Base-by-base conservation (phyloP, 2,329 filamentous ascomycete genomes). In the Fusarium nurragi region DNA sequence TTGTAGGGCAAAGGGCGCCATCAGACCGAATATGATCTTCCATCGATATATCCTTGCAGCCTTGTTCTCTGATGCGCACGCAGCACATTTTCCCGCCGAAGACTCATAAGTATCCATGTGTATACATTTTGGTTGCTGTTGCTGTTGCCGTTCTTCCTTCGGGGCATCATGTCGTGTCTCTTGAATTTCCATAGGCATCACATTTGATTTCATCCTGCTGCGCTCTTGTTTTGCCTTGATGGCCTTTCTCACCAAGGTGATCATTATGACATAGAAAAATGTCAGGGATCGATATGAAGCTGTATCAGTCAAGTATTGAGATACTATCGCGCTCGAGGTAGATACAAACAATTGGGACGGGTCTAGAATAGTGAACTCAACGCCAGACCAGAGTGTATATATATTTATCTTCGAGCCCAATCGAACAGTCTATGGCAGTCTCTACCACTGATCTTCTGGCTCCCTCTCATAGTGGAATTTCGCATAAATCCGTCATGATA, bases 1-100 rank as follows among this genome's bases (percentile, higher is more conserved):
- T 56, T 88, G 84, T 0, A 90, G 79, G 10, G 86, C 82, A 69
- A 86, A 90, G 0, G 88, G 88, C 4, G 86, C 76, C 7, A 86
- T 73, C 1, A 91, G 78, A 4, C 87, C 86, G 2, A 83, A 57
- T 36, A 90, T 82, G 12, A 90, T 73, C 69, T 85, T 90, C 80
- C 80, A 85, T 47, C 88, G 80, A 69, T 89, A 82, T 12, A 64
- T 75, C 10, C 70, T 68, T 7, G 74, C 72, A 10, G 71, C 71
- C 21, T 69, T 72, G 45, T 75, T 74, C 28, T 78, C 78, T 10
- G 72, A 72, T 34, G 73, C 74, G 59, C 77, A 80, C 4, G 66
- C 56, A 13, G 40, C 41, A 38, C 77, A 80, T 30, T 64, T 55
- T 10, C 34, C 44, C 6, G 45, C 36, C 7, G 66, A 59, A 18